Base-by-base conservation (phyloP, 345 rosid genomes). In the Salix suchowensis region DNA sequence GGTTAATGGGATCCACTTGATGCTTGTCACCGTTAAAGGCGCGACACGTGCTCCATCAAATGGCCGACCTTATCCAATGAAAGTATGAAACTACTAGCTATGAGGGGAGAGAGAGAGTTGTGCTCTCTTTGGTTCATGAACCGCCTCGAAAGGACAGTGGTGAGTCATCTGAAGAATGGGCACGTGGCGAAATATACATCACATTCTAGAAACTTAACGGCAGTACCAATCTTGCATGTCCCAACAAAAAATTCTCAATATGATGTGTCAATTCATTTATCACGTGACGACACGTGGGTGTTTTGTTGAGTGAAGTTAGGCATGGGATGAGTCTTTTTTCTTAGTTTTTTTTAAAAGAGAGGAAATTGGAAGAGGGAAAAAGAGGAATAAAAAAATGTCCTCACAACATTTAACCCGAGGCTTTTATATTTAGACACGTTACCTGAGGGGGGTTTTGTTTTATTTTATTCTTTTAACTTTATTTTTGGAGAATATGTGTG, bases 81-180 rank as follows among this genome's bases (percentile, higher is more conserved):
- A 26, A 4, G 32, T 12, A 74, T 16, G 15, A 28, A 26, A 4
- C 46, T 12, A 2, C 32, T 50, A 46, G 54, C 18, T 40, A 4
- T 23, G 67, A 34, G 37, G 37, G 36, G 66, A 24, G 64, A 61
- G 32, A 50, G 52, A n/a, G 12, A 6, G 13, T 1, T 2, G 74
- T 23, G 13, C 16, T 46, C 39, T 15, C 68, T 79, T 34, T 36
- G 87, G 83, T 87, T 85, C 88, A 82, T 87, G 90, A 83, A 87
- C 84, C 83, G 50, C 65, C 85, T 72, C 34, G 69, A 73, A 77
- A 81, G 46, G 21, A 50, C 68, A 52, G 24, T 19, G 50, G 71
- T 75, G 84, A 83, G 71, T 78, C 86, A 79, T 32, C 74, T 6
- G 3, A 2, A 12, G 1, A 5, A 1, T 0, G 72, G 82, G 74